Base-by-base conservation (phyloP, 2,329 filamentous ascomycete genomes). In the Aspergillus sp. region DNA sequence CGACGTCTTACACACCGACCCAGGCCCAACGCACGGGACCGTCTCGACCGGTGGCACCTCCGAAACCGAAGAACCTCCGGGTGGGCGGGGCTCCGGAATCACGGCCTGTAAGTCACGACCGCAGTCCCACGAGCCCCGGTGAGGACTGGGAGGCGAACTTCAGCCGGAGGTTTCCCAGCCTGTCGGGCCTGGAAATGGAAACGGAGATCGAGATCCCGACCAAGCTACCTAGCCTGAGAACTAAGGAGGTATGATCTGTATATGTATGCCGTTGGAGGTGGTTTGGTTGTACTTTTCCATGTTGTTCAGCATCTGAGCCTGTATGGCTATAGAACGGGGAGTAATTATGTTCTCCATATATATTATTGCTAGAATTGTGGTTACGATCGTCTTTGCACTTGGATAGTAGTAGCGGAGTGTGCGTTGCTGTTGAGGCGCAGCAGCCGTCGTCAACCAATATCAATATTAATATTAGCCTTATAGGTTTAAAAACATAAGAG, bases 111-210 rank as follows among this genome's bases (percentile, higher is more conserved):
- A 54, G 60, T 49, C 52, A 64, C 35, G 61, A 58, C 51, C 68
- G 49, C 58, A 68, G 46, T 59, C 64, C 52, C 58, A 65, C 64
- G 38, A 69, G 57, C 35, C 54, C 64, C 0, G 60, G 61, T 43
- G 88, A 91, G 72, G 82, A 85, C 52, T 83, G 80, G 78, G 82
- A 86, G 56, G 73, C 74, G 19, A 81, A 89, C 65, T 96, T 97
- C 68, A 87, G 86, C 55, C 91, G 91, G 72, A 80, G 90, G 53
- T 96, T 91, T 71, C 93, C 93, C 1, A 95, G 88, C 67, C 75
- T 97, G 53, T 86, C 85, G 51, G 83, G 90, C 9, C 82, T 96
- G 60, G 92, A 96, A 75, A 89, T 93, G 85, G 89, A 94, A 73
- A 83, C 85, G 54, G 87, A 82, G 60, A 78, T 79, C 46, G 73